Evolutionary conservation across 768 basidiomycete species (phyloP), one percentile per base, ranked within the genome.

Genomic region (Phlebiopsis flavidoalba): DNA sequence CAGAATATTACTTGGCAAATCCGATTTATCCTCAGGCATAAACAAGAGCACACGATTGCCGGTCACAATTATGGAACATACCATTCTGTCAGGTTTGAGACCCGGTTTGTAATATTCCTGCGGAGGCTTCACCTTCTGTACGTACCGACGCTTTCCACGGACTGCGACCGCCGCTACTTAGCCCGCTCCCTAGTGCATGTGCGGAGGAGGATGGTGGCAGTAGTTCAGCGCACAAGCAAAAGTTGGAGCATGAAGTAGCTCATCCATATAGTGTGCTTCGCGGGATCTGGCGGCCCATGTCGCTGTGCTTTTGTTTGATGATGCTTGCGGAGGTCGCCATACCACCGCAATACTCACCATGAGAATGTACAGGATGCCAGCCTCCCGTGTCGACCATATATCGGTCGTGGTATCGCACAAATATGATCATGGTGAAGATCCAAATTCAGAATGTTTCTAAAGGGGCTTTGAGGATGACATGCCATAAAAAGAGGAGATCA

Each of bases 261-360:
- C n/a, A n/a, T n/a, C 97, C 97, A 98, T 46, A 99, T 84, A 7
- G 89, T 89, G 63, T 97, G n/a, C 95, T 76, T 99, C 97, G 1
- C n/a, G 93, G 82, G 57, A 98, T 85, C 2, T 85, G 83, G 56
- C 89, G 81, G 61, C 81, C n/a, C 84, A 58, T 83, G 78, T 69
- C 85, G 87, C 62, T 78, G 73, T 0, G 90, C 83, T 63, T n/a
- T n/a, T 86, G 87, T 69, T 93, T 91, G 73, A 98, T 97, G 68
- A 97, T 75, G 37, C 83, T 77, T 1, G 92, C n/a, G 92, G 57
- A 99, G 82, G 76, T 99, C 97, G 12, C 97, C 97, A n/a, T n/a
- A 21, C 95, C 95, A 5, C 93, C 95, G 70, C 97, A 99, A 72
- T 93, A 98, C 77, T 99, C 97, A n/a, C n/a, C 97, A 98, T 99